A percentile compares a stretch with the other conserved stretches of the same genome.
Conservation (phyloP, 495 filamentous ascomycete genomes). For the Hyphodiscus hymeniophilus region DNA sequence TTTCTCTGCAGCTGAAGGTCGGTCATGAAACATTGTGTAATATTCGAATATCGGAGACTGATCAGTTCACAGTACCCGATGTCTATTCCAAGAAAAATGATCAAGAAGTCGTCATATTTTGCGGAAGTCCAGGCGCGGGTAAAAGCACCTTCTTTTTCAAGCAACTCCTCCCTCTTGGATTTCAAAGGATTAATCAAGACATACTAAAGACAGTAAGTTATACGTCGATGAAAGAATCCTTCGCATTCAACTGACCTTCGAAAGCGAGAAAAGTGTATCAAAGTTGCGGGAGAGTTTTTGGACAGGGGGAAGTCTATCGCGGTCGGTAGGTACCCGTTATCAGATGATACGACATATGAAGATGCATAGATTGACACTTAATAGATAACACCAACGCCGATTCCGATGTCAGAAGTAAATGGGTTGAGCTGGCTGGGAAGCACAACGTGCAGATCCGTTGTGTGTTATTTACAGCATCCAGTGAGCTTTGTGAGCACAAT, state of each 20-base stretch:
- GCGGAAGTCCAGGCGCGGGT: slow-evolving; percentile 79
- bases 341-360: neutral
- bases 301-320: slow-evolving; percentile 58
- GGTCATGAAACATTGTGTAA: neutral
- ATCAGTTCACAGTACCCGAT: slow-evolving; percentile 7
- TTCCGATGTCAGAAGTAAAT: slow-evolving; percentile 60
- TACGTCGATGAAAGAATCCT: neutral
- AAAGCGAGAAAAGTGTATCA: slow-evolving; percentile 75
- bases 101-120: slow-evolving; percentile 74
- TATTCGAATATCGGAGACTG: neutral
- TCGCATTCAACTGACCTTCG: slow-evolving; percentile 15
- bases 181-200: slow-evolving; percentile 87
- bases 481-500: slow-evolving; percentile 79
- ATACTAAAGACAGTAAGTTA: slow-evolving; percentile 65
- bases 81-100: slow-evolving; percentile 54
- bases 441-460: slow-evolving; percentile 72
- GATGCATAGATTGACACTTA: slow-evolving; percentile 5
- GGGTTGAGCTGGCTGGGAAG: slow-evolving; percentile 65
- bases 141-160: slow-evolving; percentile 88
- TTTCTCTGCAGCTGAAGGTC: slow-evolving; percentile 17
- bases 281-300: slow-evolving; percentile 59
- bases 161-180: slow-evolving; percentile 68
- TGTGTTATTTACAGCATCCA: slow-evolving; percentile 68
- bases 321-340: slow-evolving; percentile 52
- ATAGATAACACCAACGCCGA: slow-evolving; percentile 92